Evolutionary conservation across 2,329 filamentous ascomycete genomes (phyloP), one percentile per base, ranked within the genome.

Genomic region (Aspergillus amoenus): DNA sequence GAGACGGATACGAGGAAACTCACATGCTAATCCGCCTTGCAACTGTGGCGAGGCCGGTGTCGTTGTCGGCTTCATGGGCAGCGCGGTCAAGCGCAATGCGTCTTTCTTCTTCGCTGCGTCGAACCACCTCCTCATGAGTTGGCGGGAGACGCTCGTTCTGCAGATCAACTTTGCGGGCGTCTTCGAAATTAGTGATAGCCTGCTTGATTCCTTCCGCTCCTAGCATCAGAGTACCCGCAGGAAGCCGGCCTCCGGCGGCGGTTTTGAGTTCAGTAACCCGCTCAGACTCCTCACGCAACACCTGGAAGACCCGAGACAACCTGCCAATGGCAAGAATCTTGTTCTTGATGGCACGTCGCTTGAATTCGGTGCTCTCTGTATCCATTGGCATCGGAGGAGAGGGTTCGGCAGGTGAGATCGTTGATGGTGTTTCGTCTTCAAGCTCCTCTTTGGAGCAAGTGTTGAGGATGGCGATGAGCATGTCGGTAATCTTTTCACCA

Each of bases 391-490:
- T 75, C 1, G 92, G 86, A 37, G 93, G 91, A 11, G 93, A 96
- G 9, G 91, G 89, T 5, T 86, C 89, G 1, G 84, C 82, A 5
- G 87, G 88, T 15, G 84, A 81, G 5, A 87, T 81, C n/a, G 88
- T 86, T 12, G 88, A 86, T 2, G 89, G 89, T 4, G 89, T 89
- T 55, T 97, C 93, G 61, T 93, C 90, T 72, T 96, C 91, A 54
- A 99, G 86, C 75, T 99, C 92, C 70, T 99, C 94, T 78, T 99
- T 96, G n/a, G 94, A 97, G 81, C 93, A 97, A 17, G 91, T 97
- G 81, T 95, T 97, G 66, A 99, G 82, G 70, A 99, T 99, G 42
- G 93, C 93, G 72, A 99, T 97, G 64, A 99, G 86, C 94, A 99
- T 99, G 71, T 99, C 94, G 17, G 94, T 97, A 70, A 99, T 93